phyloP scores from a whole-genome alignment of 164 flowering plant genomes.

The Cinnamomum chago region DNA sequence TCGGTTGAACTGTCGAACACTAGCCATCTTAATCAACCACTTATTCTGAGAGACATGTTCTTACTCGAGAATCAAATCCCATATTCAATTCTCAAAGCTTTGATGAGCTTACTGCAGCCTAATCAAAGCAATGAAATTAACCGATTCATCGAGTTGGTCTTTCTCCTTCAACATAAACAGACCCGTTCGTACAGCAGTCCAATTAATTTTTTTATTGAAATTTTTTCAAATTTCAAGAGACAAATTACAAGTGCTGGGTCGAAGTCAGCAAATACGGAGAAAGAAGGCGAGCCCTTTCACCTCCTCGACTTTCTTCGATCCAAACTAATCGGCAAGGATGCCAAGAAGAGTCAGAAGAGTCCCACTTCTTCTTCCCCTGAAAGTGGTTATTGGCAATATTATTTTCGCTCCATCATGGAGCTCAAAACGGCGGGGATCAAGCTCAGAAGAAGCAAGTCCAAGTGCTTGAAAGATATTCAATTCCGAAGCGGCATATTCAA shows the following conservation, averaged over 20 bases:
- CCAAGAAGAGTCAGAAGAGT: too few species aligned
- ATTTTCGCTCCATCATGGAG: too few species aligned
- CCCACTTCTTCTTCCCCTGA: too few species aligned
- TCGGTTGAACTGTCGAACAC: neutral
- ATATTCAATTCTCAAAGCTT: neutral
- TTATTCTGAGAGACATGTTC: neutral
- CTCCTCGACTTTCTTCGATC: constrained; percentile 8
- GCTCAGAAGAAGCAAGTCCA: too few species aligned
- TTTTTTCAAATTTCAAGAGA: neutral
- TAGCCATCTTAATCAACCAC: neutral
- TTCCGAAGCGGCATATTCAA: too few species aligned
- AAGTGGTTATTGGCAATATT: too few species aligned
- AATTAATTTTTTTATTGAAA: neutral
- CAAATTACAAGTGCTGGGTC: neutral
- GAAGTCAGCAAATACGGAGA: too few species aligned
- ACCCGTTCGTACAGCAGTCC: neutral
- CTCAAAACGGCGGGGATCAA: too few species aligned
- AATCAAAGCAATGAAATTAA: neutral
- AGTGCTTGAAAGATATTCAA: too few species aligned
- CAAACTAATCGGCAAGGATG: neutral
- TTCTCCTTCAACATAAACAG: neutral
- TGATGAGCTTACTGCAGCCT: neutral
- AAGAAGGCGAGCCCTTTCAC: constrained; percentile 2
- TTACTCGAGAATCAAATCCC: neutral
- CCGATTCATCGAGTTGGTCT: neutral